Percentiles rank a stretch among this genome's conserved stretches.
Evolutionary conservation across 1,284 basidiomycete species (phyloP).

Genomic region (Marasmius sp.): DNA sequence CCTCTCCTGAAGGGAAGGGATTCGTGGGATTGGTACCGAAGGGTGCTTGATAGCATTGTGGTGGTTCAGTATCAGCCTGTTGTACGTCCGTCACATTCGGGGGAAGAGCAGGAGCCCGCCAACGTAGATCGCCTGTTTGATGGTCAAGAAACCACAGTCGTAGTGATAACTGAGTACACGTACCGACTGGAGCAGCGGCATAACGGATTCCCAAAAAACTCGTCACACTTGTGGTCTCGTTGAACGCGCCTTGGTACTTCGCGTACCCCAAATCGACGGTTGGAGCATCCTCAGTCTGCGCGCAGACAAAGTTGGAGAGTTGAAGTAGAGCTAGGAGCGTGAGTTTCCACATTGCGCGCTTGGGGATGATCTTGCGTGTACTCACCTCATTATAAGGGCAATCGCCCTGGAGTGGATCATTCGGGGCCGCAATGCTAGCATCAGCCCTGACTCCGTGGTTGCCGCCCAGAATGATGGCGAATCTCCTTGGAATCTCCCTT

Average conservation of each 20-base stretch:
- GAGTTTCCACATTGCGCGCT: too few species aligned
- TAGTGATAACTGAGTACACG: constrained; percentile 4
- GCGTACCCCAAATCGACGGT: constrained; percentile 31
- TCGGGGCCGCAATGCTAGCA: too few species aligned
- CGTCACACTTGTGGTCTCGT: constrained; percentile 19
- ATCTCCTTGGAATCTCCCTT: too few species aligned
- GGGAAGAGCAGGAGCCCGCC: constrained; percentile 24
- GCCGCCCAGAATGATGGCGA: too few species aligned
- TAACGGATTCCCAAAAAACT: constrained; percentile 33
- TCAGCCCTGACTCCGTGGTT: too few species aligned
- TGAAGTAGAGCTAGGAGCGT: too few species aligned
- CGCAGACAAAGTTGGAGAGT: too few species aligned
- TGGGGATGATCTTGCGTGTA: too few species aligned
- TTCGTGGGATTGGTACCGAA: constrained; percentile 6
- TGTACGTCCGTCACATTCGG: constrained; percentile 18
- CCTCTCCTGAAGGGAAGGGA: constrained; percentile 2
- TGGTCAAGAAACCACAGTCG: background rate
- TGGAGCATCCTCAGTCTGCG: background rate
- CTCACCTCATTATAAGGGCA: too few species aligned
- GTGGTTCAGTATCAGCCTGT: constrained; percentile 18
- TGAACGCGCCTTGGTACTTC: constrained; percentile 27
- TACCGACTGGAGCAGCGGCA: constrained; percentile 31
- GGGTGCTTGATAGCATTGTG: constrained; percentile 14
- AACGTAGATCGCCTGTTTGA: constrained; percentile 23
- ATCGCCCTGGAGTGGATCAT: too few species aligned